phyloP scores from a whole-genome alignment of 164 flowering plant species.

The Umbellularia californica region DNA sequence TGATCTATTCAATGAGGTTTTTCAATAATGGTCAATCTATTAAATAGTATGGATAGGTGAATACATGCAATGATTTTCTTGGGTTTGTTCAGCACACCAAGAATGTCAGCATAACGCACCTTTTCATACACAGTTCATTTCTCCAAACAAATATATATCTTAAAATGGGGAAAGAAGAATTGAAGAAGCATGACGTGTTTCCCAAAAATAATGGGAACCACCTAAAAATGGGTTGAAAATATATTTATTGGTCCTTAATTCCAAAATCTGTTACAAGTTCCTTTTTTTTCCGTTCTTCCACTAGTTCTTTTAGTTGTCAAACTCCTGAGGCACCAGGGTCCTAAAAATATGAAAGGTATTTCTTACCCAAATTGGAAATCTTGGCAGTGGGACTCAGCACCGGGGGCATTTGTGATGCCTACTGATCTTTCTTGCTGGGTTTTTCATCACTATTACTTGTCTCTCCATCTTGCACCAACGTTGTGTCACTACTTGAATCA shows the following conservation, averaged over 20 bases:
- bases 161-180: not conserved
- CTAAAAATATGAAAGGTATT: not conserved
- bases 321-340: not conserved
- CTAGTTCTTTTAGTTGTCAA: constrained; percentile 5
- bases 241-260: not conserved
- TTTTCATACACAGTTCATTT: too few relatives aligned
- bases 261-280: constrained; percentile 17
- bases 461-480: constrained; percentile 29
- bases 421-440: constrained; percentile 53
- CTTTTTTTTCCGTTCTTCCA: too few relatives aligned
- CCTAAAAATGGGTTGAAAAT: not conserved
- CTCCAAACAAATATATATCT: too few relatives aligned
- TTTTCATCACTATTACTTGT: constrained; percentile 17
- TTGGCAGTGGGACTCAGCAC: not conserved
- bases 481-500: not conserved
- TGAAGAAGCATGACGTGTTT: not conserved
- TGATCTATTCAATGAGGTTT: too few relatives aligned
- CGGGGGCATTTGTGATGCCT: not conserved
- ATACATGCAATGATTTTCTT: too few relatives aligned
- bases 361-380: constrained; percentile 2
- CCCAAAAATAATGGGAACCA: not conserved
- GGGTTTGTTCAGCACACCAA: too few relatives aligned
- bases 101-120: too few relatives aligned
- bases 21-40: too few relatives aligned
- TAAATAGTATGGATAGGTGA: too few relatives aligned